Percentiles rank a stretch among this genome's conserved stretches.
Conservation (phyloP, 2,329 filamentous ascomycete species). For the Monilinia vaccinii-corymbosi region DNA sequence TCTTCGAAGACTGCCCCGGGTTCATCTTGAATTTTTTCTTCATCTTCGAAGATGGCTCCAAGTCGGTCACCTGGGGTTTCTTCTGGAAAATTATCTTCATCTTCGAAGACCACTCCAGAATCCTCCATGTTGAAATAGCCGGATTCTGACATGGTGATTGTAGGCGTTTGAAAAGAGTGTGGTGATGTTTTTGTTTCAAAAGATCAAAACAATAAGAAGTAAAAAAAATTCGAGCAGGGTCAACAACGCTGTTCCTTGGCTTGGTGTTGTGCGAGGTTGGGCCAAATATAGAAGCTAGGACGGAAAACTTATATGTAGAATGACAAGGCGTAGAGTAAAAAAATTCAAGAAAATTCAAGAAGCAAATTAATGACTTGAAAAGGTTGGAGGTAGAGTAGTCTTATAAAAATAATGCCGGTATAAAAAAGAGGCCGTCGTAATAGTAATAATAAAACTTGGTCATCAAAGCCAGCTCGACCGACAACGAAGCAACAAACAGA, state of each 20-base stretch:
- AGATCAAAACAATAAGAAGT: neutral
- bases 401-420: conserved; percentile 11
- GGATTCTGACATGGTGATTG: neutral
- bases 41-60: conserved; percentile 1
- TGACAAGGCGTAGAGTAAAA: neutral
- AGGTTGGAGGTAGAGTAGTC: neutral
- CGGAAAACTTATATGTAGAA: neutral
- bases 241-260: neutral
- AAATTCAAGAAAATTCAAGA: neutral
- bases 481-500: conserved; percentile 6
- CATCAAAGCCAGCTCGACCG: neutral
- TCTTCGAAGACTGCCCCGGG: neutral
- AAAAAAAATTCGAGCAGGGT: neutral
- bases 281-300: neutral
- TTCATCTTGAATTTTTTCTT: neutral
- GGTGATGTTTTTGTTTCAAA: neutral
- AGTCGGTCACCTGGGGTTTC: neutral
- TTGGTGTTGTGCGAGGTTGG: neutral
- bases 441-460: neutral
- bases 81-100: neutral
- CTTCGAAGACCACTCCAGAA: conserved; percentile 5
- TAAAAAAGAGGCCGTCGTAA: neutral
- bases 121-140: conserved; percentile 5
- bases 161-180: conserved; percentile 1
- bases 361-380: conserved; percentile 5